Evolutionary conservation across 495 filamentous ascomycete genomes (phyloP), one percentile per base, ranked within the genome.

Genomic region (Saxophila tyrrhenica): DNA sequence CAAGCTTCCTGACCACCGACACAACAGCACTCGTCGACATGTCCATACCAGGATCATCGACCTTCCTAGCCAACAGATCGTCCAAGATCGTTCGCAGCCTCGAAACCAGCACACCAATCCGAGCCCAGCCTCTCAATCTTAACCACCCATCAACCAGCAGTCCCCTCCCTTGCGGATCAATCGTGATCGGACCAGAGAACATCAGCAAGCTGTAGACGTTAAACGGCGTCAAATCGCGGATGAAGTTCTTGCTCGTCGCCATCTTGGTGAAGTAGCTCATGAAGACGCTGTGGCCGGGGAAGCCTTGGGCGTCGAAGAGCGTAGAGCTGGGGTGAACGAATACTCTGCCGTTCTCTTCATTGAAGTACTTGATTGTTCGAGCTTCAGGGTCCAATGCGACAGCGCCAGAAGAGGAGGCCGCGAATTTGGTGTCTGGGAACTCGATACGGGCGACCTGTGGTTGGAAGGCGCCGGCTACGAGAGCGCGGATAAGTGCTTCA

Each of bases 131-230:
- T 7, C 89, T 78, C 21, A 97, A 70, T 25, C 86, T 75, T 35
- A 97, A 68, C 94, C 94, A 96, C 39, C 87, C 89, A 70, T 97
- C 94, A 3, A 98, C 87, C 15, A 96, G 71, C 1, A 98, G 71
- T 2, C 94, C 92, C 8, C 91, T 77, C 1, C 91, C 92, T 42
- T 85, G 75, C 0, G 89, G 94, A 67, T 98, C 92, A 1, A 98
- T 78, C 44, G 76, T 75, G 43, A 96, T 88, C 11, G 79, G 74
- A 8, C 90, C 91, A 9, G 83, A 83, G 69, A 98, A 96, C n/a
- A 98, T 77, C 23, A 98, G 79, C 3, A 95, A 76, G 3, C 86
- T 83, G 65, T 89, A 97, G 1, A 86, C 80, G 63, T 94, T 95
- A 72, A 95, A 92, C 15, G 92, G 89, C n/a, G 89, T 94, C 46